phyloP scores from a whole-genome alignment of 768 basidiomycete genomes.

The Gymnopilus junonius region DNA sequence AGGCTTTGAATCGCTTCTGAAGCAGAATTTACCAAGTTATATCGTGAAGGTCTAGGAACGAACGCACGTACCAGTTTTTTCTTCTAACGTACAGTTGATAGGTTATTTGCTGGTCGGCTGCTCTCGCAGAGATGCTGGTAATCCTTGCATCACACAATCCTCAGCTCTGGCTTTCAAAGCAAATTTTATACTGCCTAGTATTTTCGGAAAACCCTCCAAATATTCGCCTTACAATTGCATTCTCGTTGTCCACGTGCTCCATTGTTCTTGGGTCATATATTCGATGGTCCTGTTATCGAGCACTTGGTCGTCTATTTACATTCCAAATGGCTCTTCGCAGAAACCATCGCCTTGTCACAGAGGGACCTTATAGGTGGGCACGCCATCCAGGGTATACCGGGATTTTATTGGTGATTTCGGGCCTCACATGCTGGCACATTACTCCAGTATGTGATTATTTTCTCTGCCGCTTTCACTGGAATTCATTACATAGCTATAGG shows the following conservation, averaged over 20 bases:
- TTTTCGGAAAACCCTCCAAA: slow-evolving; percentile 24
- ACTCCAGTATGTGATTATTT: slow-evolving; percentile 33
- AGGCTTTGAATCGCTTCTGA: slow-evolving; percentile 40
- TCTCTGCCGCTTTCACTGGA: background rate
- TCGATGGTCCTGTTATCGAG: slow-evolving; percentile 46
- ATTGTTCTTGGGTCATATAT: slow-evolving; percentile 44
- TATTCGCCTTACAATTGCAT: slow-evolving; percentile 34
- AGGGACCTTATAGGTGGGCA: slow-evolving; percentile 51
- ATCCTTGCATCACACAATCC: slow-evolving; percentile 37
- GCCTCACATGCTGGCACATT: slow-evolving; percentile 39
- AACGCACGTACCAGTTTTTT: background rate
- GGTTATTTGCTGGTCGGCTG: slow-evolving; percentile 42
- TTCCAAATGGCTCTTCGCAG: slow-evolving; percentile 54
- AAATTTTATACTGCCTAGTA: slow-evolving; percentile 34
- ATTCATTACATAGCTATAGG: slow-evolving; percentile 25
- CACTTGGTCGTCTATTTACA: slow-evolving; percentile 52
- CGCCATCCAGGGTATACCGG: slow-evolving; percentile 59
- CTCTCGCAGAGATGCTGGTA: slow-evolving; percentile 40
- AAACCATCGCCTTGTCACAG: slow-evolving; percentile 49
- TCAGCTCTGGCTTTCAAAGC: slow-evolving; percentile 20
- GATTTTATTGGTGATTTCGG: slow-evolving; percentile 38
- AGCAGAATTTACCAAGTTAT: slow-evolving; percentile 35
- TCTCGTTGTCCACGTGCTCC: slow-evolving; percentile 43
- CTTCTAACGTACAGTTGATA: slow-evolving; percentile 12
- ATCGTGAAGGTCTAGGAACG: slow-evolving; percentile 38